A percentile compares a stretch with the other conserved stretches of the same genome.
Conservation (phyloP, 1,284 basidiomycete genomes). For the Singerocomus inundabilis region DNA sequence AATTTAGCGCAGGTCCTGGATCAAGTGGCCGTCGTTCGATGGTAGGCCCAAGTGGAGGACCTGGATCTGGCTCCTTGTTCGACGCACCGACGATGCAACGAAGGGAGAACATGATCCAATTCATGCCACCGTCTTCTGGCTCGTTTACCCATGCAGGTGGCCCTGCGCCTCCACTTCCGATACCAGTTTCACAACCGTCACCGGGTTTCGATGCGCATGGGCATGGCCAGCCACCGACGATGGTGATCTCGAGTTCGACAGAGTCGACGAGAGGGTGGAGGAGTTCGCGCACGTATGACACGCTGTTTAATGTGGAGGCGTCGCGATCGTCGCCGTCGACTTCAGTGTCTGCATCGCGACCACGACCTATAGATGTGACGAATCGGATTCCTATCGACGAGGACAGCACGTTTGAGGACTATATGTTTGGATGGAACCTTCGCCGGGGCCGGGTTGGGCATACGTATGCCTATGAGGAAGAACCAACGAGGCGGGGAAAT, state of each 20-base stretch:
- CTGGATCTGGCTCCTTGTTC: conserved; percentile 1
- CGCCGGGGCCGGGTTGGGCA: background rate
- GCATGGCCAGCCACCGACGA: conserved; percentile 6
- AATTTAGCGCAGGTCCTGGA: conserved; percentile 2
- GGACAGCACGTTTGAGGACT: conserved; percentile 19
- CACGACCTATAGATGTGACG: conserved; percentile 12
- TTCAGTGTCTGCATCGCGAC: conserved; percentile 3
- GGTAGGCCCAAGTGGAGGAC: background rate
- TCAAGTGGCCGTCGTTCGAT: conserved; percentile 9
- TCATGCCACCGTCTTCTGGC: conserved; percentile 11
- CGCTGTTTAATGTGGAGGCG: conserved; percentile 7
- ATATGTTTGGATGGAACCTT: conserved; percentile 17
- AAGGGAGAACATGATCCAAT: conserved; percentile 14
- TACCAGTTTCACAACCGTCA: background rate
- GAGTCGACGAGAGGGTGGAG: conserved; percentile 17
- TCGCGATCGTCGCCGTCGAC: conserved; percentile 18
- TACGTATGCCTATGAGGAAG: conserved; percentile 6
- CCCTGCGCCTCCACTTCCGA: background rate
- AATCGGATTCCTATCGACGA: conserved; percentile 23
- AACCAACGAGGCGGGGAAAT: conserved; percentile 3
- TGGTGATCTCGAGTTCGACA: conserved; percentile 10
- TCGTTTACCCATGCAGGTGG: conserved; percentile 6
- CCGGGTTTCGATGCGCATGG: conserved; percentile 8
- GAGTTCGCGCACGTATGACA: conserved; percentile 11
- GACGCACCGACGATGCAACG: conserved; percentile 10